Percentiles rank a stretch among this genome's conserved stretches.
Evolutionary conservation across 108 stramenopile genomes (phyloP).

Genomic region (Chaetoceros tenuissimus): DNA sequence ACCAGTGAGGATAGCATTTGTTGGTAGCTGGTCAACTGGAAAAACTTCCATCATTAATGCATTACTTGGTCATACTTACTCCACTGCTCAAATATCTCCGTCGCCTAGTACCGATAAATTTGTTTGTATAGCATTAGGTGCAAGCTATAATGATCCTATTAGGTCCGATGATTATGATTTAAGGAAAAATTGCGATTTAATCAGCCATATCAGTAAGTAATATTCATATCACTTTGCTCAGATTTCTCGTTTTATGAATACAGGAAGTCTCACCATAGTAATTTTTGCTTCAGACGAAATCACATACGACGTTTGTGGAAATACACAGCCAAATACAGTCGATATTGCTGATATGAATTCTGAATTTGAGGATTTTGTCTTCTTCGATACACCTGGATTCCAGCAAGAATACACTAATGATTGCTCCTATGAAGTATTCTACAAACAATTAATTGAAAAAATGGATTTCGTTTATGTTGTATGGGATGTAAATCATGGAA

Average conservation of each 20-base stretch:
- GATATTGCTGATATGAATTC: constrained; percentile 26
- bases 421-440: constrained; percentile 24
- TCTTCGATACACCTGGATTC: constrained; percentile 29
- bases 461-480: constrained; percentile 33
- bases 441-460: constrained; percentile 27
- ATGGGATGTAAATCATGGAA: constrained; percentile 33
- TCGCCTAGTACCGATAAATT: constrained; percentile 33
- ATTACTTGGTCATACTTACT: constrained; percentile 24
- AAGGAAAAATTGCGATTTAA: constrained; percentile 26
- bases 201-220: constrained; percentile 25
- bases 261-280: neutral
- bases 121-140: constrained; percentile 24
- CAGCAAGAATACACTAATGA: constrained; percentile 21
- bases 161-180: constrained; percentile 28
- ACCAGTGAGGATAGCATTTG: constrained; percentile 24
- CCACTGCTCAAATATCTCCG: constrained; percentile 25
- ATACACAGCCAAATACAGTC: constrained; percentile 19
- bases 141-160: constrained; percentile 26
- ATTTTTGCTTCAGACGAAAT: constrained; percentile 8
- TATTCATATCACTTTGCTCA: neutral
- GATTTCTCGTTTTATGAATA: neutral
- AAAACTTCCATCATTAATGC: constrained; percentile 26
- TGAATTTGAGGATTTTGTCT: constrained; percentile 32
- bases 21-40: constrained; percentile 28
- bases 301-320: constrained; percentile 15